Base-by-base conservation (phyloP, 257 asterid species). In the Leptodermis oblonga region DNA sequence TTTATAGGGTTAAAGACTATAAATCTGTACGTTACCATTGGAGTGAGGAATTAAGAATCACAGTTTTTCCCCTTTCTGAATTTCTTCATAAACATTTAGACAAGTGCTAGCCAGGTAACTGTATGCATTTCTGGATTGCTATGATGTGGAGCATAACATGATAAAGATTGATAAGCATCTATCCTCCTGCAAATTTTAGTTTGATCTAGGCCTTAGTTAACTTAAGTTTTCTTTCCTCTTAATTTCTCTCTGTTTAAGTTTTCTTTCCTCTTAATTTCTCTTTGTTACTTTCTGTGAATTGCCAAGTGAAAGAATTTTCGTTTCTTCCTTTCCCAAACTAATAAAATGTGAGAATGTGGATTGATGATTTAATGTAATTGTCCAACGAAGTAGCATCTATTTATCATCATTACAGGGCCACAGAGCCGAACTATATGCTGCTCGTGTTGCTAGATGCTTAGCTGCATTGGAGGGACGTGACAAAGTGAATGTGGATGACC, bases 381-480 rank as follows among this genome's bases (percentile, higher is more conserved):
- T 30, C 13, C 22, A 46, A 45, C 43, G 15, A 12, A 46, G 39
- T 30, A 31, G 55, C 49, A 62, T 60, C 22, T 60, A 48, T 65
- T 51, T 75, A 60, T 46, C 70, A 60, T 46, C 70, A 70, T 74
- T 67, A 71, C 91, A 94, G 99, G 99, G 99, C 71, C 99, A 94
- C 81, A 86, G 99, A 80, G 96, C 97, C 72, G 99, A 94, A 77
- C 76, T 94, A 56, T 94, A 87, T 83, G 97, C 99, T 77, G 91
- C 97, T 70, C 87, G 97, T 74, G 99, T 94, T 69, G 97, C 99
- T 65, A 85, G 56, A 82, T 89, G 96, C 87, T 88, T 94, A 80
- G 96, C 99, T 81, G 96, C 99, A 46, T 74, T 94, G 31, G 99
- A 94, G 74, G 97, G 97, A 46, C 96, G 96, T 74, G 99, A 94